These are phyloP conservation scores for Chernovozyma aurita DNA, from an alignment of 1,139 yeast species.

Conservation along the genomic window DNA sequence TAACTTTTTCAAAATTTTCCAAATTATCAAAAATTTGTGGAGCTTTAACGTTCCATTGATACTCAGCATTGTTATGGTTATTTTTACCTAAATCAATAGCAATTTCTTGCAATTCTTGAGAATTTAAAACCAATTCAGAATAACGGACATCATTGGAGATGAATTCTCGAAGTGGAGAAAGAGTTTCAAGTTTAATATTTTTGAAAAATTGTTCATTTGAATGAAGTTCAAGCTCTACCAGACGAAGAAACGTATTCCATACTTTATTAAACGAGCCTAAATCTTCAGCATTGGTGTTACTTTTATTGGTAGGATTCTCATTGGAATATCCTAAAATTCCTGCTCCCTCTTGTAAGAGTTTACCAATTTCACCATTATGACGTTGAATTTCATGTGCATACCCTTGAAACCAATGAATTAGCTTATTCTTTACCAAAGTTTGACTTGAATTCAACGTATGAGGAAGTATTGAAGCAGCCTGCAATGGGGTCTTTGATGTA, in stretches of 20 bases:
- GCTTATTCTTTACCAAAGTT: constrained; percentile 20
- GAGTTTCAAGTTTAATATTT: constrained; percentile 51
- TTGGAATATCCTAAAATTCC: constrained; percentile 21
- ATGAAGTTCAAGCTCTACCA: constrained; percentile 49
- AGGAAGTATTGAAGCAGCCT: constrained; percentile 39
- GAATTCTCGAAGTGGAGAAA: constrained; percentile 50
- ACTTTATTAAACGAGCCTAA: constrained; percentile 53
- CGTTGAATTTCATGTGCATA: constrained; percentile 46
- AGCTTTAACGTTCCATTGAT: constrained; percentile 71
- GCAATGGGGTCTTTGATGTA: constrained; percentile 40
- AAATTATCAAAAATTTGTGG: constrained; percentile 74
- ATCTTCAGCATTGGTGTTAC: constrained; percentile 27
- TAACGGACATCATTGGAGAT: constrained; percentile 50
- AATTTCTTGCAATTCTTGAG: constrained; percentile 39
- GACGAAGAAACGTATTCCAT: constrained; percentile 54
- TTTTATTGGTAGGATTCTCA: constrained; percentile 14
- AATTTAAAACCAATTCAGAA: constrained; percentile 37
- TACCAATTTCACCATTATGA: constrained; percentile 48
- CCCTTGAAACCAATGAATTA: constrained; percentile 53
- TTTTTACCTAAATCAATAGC: constrained; percentile 17
- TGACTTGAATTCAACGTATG: constrained; percentile 17
- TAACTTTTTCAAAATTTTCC: constrained; percentile 66
- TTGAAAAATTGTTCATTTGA: constrained; percentile 49
- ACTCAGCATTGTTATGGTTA: constrained; percentile 28
- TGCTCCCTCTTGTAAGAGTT: constrained; percentile 43